Evolutionary conservation across 192 early-diverging fungal genomes (phyloP), one percentile per base, ranked within the genome.

Genomic region (Umbelopsis ramanniana): DNA sequence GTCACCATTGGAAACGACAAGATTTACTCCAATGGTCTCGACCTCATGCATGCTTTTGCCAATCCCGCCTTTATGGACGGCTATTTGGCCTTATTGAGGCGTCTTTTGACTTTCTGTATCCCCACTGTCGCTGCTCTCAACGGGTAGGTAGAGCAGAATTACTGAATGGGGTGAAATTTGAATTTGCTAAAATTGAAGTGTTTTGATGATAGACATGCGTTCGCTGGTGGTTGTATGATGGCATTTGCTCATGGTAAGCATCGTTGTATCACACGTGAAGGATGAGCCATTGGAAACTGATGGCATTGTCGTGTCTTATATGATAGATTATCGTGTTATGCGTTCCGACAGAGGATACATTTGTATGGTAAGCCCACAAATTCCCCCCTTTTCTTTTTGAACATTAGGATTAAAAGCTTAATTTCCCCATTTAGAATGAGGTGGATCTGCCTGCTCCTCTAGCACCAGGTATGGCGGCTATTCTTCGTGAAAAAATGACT

Each of bases 201-300:
- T 35, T 29, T 3, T 29, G 1, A 14, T 52, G 38, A 43, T 57
- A 81, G 79, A 4, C 92, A 93, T 52, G 89, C 92, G 19, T 93
- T 93, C 82, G 92, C 92, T n/a, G 92, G 92, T 67, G 92, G 92
- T 15, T 92, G 86, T 76, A 72, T 89, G 78, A 75, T 87, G 45
- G 83, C 87, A 19, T 57, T 87, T 43, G 79, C 82, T 37, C 83
- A 86, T 66, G 83, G 81, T 84, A 79, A 69, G 72, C 26, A 19
- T 22, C 33, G 35, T 4, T 17, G 26, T 63, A 19, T 63, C 2
- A 15, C 15, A 15, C 19, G 17, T 37, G 29, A 29, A 63, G 12
- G 11, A 37, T 37, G 33, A 6, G 57, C 15, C 23, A 29, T n/a
- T 63, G 23, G 14, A 22, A 26, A 54, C 35, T 63, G 15, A 63